These are phyloP conservation scores for Tubosaeta sp. DNA, from an alignment of 768 basidiomycete genomes.

Conservation along the genomic window DNA sequence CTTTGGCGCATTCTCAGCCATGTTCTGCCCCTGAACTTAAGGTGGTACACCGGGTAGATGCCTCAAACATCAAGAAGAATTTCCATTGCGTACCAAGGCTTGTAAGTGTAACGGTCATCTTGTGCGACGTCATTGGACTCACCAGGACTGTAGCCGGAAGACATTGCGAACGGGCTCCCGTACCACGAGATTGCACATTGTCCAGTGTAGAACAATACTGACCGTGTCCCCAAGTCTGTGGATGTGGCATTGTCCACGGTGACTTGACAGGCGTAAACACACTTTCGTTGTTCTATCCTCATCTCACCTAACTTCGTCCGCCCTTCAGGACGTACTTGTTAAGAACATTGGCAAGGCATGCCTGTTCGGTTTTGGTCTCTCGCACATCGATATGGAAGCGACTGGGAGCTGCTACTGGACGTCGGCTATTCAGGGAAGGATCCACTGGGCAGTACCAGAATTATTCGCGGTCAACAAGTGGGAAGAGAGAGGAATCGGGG, in stretches of 20 bases:
- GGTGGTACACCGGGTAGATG: slow-evolving; percentile 25
- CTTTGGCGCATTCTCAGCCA: slow-evolving; percentile 29
- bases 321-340: slow-evolving; percentile 38
- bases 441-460: slow-evolving; percentile 45
- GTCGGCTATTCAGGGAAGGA: slow-evolving; percentile 38
- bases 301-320: neutral
- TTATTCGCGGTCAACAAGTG: slow-evolving; percentile 33
- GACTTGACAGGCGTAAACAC: slow-evolving; percentile 40
- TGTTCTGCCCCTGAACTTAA: slow-evolving; percentile 35
- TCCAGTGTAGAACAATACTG: neutral
- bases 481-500: slow-evolving; percentile 5
- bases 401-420: slow-evolving; percentile 22
- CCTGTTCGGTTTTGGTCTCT: slow-evolving; percentile 37
- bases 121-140: neutral
- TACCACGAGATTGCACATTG: slow-evolving; percentile 13
- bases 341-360: slow-evolving; percentile 27
- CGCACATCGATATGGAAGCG: slow-evolving; percentile 25
- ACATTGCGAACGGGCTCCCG: slow-evolving; percentile 19
- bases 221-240: slow-evolving; percentile 9
- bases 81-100: slow-evolving; percentile 6
- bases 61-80: slow-evolving; percentile 13
- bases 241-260: slow-evolving; percentile 37
- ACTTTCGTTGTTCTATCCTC: neutral
- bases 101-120: slow-evolving; percentile 7
- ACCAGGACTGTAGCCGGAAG: slow-evolving; percentile 9